Percentiles rank a stretch among this genome's conserved stretches.
phyloP scores from a whole-genome alignment of 495 filamentous ascomycete species.

The Aspergillus baeticus region DNA sequence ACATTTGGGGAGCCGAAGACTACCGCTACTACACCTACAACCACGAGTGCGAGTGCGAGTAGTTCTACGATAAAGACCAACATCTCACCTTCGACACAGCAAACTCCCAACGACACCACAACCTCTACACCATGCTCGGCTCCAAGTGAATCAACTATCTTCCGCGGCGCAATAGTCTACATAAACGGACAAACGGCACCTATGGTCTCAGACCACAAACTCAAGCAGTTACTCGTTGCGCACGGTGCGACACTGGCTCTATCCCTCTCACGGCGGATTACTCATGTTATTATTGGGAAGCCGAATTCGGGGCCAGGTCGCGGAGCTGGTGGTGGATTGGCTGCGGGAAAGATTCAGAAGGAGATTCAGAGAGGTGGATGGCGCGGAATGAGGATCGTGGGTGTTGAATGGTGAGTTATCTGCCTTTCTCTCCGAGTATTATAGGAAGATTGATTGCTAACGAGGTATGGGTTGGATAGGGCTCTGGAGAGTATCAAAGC shows the following conservation, averaged over 20 bases:
- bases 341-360: constrained; percentile 77
- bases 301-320: constrained; percentile 39
- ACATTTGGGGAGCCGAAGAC: neutral
- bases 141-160: constrained; percentile 41
- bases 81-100: neutral
- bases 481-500: constrained; percentile 76
- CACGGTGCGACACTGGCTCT: constrained; percentile 71
- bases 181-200: constrained; percentile 87
- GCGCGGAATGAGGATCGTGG: constrained; percentile 73
- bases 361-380: constrained; percentile 64
- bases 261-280: constrained; percentile 70
- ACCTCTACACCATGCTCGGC: neutral
- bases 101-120: neutral
- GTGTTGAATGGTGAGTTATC: constrained; percentile 73
- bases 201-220: constrained; percentile 76
- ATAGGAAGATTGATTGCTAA: neutral
- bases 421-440: constrained; percentile 10
- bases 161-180: constrained; percentile 70
- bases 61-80: neutral
- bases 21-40: too few species aligned
- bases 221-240: constrained; percentile 73
- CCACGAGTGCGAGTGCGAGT: neutral
- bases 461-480: constrained; percentile 38
- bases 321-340: constrained; percentile 74
- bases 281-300: constrained; percentile 80